Conservation (phyloP, 2,329 filamentous ascomycete species). For the Colletotrichum orchidophilum region DNA sequence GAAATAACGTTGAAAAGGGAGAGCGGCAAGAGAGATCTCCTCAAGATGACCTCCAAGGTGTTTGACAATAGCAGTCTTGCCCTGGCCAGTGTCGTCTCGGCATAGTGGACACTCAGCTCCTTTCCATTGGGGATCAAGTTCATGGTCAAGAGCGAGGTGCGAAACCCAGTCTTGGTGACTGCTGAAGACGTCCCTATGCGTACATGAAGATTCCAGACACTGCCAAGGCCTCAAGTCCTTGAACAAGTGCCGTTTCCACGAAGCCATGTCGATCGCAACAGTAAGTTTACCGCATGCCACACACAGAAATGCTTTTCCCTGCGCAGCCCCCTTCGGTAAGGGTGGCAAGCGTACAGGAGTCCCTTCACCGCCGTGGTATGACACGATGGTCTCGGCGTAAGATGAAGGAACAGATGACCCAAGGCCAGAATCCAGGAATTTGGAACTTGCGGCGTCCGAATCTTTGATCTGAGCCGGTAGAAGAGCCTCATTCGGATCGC, state of each 20-base stretch:
- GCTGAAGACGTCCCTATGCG: not conserved
- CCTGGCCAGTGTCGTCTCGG: too few relatives aligned
- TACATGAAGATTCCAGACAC: not conserved
- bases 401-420: not conserved
- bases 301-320: not conserved
- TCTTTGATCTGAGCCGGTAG: not conserved
- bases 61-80: too few relatives aligned
- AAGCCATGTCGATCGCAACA: not conserved
- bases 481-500: too few relatives aligned
- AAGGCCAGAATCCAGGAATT: not conserved
- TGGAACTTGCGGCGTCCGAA: not conserved
- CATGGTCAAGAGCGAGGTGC: not conserved
- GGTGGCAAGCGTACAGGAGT: not conserved
- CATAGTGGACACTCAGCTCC: not conserved
- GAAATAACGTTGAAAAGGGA: too few relatives aligned
- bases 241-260: not conserved
- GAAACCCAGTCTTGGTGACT: not conserved
- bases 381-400: not conserved
- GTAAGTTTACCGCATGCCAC: not conserved
- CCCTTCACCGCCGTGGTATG: not conserved
- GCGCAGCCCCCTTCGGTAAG: not conserved
- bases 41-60: too few relatives aligned
- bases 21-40: too few relatives aligned
- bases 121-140: not conserved
- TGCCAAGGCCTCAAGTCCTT: not conserved